These are phyloP conservation scores for Hypericum androsaemum DNA, from an alignment of 345 rosid species.

Conservation along the genomic window DNA sequence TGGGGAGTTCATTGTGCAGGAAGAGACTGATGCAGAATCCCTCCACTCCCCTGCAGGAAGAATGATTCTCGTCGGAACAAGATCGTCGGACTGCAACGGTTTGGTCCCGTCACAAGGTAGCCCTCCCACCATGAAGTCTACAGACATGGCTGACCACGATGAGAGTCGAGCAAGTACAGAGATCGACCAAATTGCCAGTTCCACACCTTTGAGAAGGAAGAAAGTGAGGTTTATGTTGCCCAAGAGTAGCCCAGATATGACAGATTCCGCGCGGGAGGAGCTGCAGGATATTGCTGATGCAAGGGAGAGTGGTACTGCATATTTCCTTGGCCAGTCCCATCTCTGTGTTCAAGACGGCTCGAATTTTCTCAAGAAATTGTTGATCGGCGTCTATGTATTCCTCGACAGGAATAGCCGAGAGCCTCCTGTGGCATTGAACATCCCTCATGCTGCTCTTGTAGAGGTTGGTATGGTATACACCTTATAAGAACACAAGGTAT, in stretches of 20 bases:
- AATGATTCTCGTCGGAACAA: slow-evolving; percentile 31
- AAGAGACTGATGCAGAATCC: slow-evolving; percentile 33
- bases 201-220: slow-evolving; percentile 14
- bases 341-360: slow-evolving; percentile 23
- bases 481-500: slow-evolving; percentile 12
- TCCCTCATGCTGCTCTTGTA: slow-evolving; percentile 56
- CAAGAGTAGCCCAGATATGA: slow-evolving; percentile 20
- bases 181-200: background rate
- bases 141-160: background rate
- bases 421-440: slow-evolving; percentile 40
- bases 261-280: slow-evolving; percentile 24
- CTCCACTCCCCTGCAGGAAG: slow-evolving; percentile 23
- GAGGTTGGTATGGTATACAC: slow-evolving; percentile 49
- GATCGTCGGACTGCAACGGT: slow-evolving; percentile 17
- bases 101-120: slow-evolving; percentile 20
- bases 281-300: slow-evolving; percentile 36
- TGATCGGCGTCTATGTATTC: slow-evolving; percentile 29
- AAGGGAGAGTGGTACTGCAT: slow-evolving; percentile 55
- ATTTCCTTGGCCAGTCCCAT: slow-evolving; percentile 48
- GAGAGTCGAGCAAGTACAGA: background rate
- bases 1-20: slow-evolving; percentile 45
- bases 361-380: slow-evolving; percentile 30
- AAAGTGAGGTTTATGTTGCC: slow-evolving; percentile 42
- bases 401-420: slow-evolving; percentile 38
- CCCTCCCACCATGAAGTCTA: background rate